Evolutionary conservation across 208 protist genomes (phyloP).

Genomic region (Angomonas ambiguus): DNA sequence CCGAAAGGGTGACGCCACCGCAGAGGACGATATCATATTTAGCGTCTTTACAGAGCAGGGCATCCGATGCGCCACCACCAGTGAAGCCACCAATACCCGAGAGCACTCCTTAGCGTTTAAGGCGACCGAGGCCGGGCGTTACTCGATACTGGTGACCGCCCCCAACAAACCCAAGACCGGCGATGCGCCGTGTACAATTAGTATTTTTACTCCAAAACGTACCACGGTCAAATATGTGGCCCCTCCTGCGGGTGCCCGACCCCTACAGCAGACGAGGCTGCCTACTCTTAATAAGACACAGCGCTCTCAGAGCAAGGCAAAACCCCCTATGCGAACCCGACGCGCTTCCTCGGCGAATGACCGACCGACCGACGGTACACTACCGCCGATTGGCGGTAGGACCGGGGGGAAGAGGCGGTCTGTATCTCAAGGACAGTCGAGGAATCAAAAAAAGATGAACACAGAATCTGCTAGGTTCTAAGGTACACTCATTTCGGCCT

Average conservation of each 20-base stretch:
- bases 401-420: neutral
- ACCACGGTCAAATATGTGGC: constrained; percentile 54
- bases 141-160: constrained; percentile 48
- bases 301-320: neutral
- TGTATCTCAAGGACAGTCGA: constrained; percentile 5
- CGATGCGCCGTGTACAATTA: constrained; percentile 51
- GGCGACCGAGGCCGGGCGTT: constrained; percentile 40
- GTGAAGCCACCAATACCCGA: constrained; percentile 67
- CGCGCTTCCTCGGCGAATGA: constrained; percentile 11
- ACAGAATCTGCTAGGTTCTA: neutral
- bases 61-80: constrained; percentile 43
- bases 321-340: neutral
- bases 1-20: constrained; percentile 50
- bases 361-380: constrained; percentile 12
- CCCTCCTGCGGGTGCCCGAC: constrained; percentile 31
- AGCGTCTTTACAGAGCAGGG: constrained; percentile 58
- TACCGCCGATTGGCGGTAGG: neutral
- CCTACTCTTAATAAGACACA: constrained; percentile 21
- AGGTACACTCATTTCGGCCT: neutral
- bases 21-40: constrained; percentile 60
- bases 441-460: neutral
- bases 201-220: constrained; percentile 60
- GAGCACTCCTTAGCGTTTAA: constrained; percentile 77
- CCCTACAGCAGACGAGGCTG: constrained; percentile 40
- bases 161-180: constrained; percentile 37